Evolutionary conservation across 306 rosid species (phyloP), one percentile per base, ranked within the genome.

Genomic region (Nissolia schottii): DNA sequence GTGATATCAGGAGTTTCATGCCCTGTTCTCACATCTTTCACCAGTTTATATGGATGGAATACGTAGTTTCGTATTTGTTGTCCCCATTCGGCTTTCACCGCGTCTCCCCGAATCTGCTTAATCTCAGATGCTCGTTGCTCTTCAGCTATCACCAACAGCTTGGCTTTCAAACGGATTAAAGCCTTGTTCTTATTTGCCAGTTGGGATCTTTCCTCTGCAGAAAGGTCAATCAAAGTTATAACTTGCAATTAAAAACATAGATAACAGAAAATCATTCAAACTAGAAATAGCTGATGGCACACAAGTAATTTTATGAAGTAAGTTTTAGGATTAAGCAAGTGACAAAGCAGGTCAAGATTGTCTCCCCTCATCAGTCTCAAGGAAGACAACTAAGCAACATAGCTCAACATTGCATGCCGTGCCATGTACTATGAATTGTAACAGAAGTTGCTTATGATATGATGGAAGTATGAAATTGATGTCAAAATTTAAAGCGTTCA

Each of bases 71-170:
- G 76, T 73, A 93, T 93, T 77, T 93, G 98, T 67, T 93, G 98
- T 37, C 98, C 98, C 98, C 98, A 93, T 79, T 93, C 98, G 6
- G 98, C 98, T 67, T 91, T 93, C 27, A 93, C 98, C 25, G 79
- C 87, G 5, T 93, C 98, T 65, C 98, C 98, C 28, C 97, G 85
- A 80, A 93, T 93, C 78, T 93, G 96, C 88, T 86, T 91, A 73
- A 93, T 87, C 70, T 93, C 98, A 0, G 94, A 78, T 2, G 97
- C 97, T 6, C 97, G 82, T 77, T 93, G 98, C 77, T 93, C 98
- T 82, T 56, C 87, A 1, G 98, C 96, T 28, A 93, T 91, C 62
- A 93, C 98, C 70, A 93, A 75, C 84, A 91, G 70, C 84, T 93
- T 93, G 18, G 94, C 97, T 51, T 93, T 93, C 88, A 93, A 80